Evolutionary conservation across 2,329 filamentous ascomycete species (phyloP), one percentile per base, ranked within the genome.

Genomic region (Fusarium sp.): DNA sequence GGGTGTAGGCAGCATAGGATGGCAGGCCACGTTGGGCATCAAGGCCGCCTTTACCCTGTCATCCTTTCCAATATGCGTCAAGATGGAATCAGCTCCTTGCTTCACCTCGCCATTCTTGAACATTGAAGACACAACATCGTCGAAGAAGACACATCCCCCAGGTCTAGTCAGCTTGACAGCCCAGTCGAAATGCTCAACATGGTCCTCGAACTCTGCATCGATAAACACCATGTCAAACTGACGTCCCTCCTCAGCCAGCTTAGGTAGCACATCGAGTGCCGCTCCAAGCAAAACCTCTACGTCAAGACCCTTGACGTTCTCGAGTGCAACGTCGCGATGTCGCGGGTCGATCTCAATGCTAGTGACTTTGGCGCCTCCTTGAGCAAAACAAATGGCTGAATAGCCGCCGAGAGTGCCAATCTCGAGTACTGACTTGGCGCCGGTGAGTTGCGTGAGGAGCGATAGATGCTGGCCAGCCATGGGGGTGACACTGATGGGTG

Each of bases 371-470:
- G 58, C 58, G 0, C 58, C 22, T 6, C 45, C 45, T 19, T 19
- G 19, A 1, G 82, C 83, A 44, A 87, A 76, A 77, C 81, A 86
- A 50, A 85, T 82, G 12, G 80, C 78, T 1, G 78, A 80, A 70
- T 84, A 86, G 7, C 79, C 84, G 11, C 83, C 83, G 25, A 87
- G 70, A 0, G 82, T 85, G 24, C 84, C 84, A 43, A 87, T 74
- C 67, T 87, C 84, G 32, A 87, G 79, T 3, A 81, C 74, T 5
- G 72, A 65, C 49, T 75, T 75, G 34, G 75, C 76, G 22, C 69
- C 62, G 1, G 74, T 72, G 31, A 77, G 58, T 41, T 73, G 73
- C 46, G 73, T 72, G 40, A 79, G 78, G 12, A 81, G 64, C 10
- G 77, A 71, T 8, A 81, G 70, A 42, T 74, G 75, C 51, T 77